Conservation (phyloP, 1,139 yeast species). For the Saccharomyces hybrid region DNA sequence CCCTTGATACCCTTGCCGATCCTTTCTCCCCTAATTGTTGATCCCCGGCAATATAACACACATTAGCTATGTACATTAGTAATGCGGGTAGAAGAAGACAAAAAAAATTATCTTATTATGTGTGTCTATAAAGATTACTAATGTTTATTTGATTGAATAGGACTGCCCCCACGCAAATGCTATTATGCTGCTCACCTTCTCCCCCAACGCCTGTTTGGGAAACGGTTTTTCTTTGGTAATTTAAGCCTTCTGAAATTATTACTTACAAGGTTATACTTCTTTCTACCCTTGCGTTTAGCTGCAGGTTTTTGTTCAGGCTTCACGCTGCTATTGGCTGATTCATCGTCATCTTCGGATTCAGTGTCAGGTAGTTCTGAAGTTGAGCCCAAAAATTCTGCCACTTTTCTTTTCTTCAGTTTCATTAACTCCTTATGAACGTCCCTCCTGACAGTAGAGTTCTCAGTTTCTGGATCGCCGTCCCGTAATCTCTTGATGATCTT, state of each 20-base stretch:
- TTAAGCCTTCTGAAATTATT: constrained; percentile 31
- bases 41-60: no score
- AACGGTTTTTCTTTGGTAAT: constrained; percentile 21
- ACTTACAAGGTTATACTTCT: constrained; percentile 32
- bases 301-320: background rate
- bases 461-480: constrained; percentile 3
- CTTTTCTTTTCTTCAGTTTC: constrained; percentile 21
- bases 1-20: no score
- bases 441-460: constrained; percentile 7
- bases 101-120: background rate
- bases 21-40: no score
- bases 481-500: constrained; percentile 15
- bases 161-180: background rate
- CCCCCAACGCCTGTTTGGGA: constrained; percentile 15
- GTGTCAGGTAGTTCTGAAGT: constrained; percentile 9
- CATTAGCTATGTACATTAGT: background rate
- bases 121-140: background rate
- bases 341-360: constrained; percentile 8
- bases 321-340: background rate
- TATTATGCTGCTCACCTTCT: constrained; percentile 4
- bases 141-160: background rate
- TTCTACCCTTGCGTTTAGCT: constrained; percentile 16
- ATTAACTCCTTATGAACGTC: constrained; percentile 25
- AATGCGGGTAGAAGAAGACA: background rate
- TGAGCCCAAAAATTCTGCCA: constrained; percentile 17